Evolutionary conservation across 352 stramenopile species (phyloP).

Genomic region (Pythium brassicae): DNA sequence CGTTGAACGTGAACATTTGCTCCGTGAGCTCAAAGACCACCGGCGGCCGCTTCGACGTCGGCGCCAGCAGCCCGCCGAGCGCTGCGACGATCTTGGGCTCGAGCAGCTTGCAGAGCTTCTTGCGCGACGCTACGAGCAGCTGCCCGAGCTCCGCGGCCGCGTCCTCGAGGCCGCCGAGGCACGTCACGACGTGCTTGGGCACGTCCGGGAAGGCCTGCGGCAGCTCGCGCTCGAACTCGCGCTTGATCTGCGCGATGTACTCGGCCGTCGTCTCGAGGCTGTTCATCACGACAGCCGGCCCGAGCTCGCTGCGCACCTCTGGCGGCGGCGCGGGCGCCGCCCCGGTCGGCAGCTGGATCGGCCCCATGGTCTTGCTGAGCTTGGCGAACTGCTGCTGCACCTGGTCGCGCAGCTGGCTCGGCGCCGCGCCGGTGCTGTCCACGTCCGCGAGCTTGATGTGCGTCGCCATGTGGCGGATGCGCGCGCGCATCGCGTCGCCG

Average conservation of each 20-base stretch:
- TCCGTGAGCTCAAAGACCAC: slow-evolving; percentile 84
- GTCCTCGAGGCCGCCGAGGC: slow-evolving; percentile 70
- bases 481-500: slow-evolving; percentile 72
- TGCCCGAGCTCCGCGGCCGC: slow-evolving; percentile 61
- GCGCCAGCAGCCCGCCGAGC: slow-evolving; percentile 45
- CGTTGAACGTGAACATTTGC: slow-evolving; percentile 83
- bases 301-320: slow-evolving; percentile 53
- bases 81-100: slow-evolving; percentile 63
- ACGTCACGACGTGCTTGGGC: slow-evolving; percentile 68
- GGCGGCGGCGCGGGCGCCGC: slow-evolving; percentile 7
- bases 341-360: slow-evolving; percentile 24
- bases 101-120: slow-evolving; percentile 75
- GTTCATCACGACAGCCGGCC: slow-evolving; percentile 79
- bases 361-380: slow-evolving; percentile 76
- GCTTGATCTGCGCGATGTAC: slow-evolving; percentile 81
- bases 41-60: slow-evolving; percentile 23
- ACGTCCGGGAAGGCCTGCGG: slow-evolving; percentile 69
- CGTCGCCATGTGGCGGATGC: slow-evolving; percentile 69
- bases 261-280: slow-evolving; percentile 66
- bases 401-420: slow-evolving; percentile 78
- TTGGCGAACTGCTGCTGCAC: slow-evolving; percentile 86
- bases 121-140: slow-evolving; percentile 57
- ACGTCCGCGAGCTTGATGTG: slow-evolving; percentile 62
- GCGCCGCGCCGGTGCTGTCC: slow-evolving; percentile 37
- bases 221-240: slow-evolving; percentile 67